Evolutionary conservation across 495 filamentous ascomycete species (phyloP).

Genomic region (Hypoxylon subgilvum): DNA sequence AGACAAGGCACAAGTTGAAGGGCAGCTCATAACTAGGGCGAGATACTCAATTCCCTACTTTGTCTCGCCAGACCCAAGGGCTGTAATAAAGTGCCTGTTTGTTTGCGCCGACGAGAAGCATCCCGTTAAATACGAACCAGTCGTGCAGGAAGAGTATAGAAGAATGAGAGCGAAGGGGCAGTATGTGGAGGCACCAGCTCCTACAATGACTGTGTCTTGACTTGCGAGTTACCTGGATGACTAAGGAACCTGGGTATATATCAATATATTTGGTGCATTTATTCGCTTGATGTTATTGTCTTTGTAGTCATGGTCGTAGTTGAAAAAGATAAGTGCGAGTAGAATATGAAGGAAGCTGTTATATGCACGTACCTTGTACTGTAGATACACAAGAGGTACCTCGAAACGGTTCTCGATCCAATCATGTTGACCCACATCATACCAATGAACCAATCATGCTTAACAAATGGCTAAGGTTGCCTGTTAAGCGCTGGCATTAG

Average conservation of each 20-base stretch:
- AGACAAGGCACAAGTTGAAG: constrained; percentile 43
- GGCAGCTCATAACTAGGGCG: constrained; percentile 55
- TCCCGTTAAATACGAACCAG: constrained; percentile 59
- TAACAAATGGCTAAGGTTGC: not conserved
- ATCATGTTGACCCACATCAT: too few species aligned
- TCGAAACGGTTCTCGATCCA: too few species aligned
- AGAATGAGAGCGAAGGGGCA: constrained; percentile 59
- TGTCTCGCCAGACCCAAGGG: constrained; percentile 59
- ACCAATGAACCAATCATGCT: too few species aligned
- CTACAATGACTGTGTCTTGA: constrained; percentile 12
- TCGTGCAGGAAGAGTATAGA: constrained; percentile 58
- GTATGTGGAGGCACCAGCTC: constrained; percentile 45
- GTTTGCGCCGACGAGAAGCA: constrained; percentile 49
- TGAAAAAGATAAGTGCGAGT: too few species aligned
- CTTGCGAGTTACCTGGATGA: too few species aligned
- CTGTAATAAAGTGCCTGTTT: constrained; percentile 62
- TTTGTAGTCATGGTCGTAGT: too few species aligned
- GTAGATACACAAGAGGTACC: too few species aligned
- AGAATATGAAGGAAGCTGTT: too few species aligned
- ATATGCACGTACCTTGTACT: too few species aligned
- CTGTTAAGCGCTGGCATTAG: constrained; percentile 30
- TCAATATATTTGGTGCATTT: too few species aligned
- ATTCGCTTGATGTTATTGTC: too few species aligned
- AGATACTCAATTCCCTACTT: constrained; percentile 71
- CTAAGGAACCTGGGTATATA: too few species aligned